phyloP scores from a whole-genome alignment of 2,329 filamentous ascomycete species.

The Celoporthe dispersa region DNA sequence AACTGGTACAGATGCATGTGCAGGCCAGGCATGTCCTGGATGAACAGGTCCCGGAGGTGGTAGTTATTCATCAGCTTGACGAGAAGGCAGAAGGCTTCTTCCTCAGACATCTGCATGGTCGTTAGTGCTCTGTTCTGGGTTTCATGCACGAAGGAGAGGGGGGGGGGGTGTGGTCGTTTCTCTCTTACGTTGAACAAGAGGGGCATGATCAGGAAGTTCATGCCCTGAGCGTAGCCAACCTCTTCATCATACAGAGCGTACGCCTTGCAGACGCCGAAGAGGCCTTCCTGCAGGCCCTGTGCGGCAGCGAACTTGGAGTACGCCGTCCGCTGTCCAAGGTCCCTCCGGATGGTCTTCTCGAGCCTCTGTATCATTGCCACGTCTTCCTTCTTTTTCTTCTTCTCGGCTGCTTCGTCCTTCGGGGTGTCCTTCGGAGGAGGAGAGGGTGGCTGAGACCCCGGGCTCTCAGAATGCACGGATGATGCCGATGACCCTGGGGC shows the following conservation, averaged over 20 bases:
- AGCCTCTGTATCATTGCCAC: conserved; percentile 74
- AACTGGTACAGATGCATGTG: conserved; percentile 95
- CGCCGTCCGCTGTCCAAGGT: conserved; percentile 89
- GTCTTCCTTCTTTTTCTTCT: conserved; percentile 81
- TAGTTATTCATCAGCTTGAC: conserved; percentile 98
- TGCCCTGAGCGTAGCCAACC: conserved; percentile 96
- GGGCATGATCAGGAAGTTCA: conserved; percentile 99
- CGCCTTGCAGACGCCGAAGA: conserved; percentile 96
- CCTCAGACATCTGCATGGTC: conserved; percentile 78
- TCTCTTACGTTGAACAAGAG: conserved; percentile 82
- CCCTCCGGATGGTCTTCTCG: conserved; percentile 88
- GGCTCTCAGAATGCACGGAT: conserved; percentile 79
- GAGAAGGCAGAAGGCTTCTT: conserved; percentile 92
- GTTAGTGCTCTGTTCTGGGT: neutral
- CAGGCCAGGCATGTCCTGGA: conserved; percentile 94
- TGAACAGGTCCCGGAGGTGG: conserved; percentile 87
- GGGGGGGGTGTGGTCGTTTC: neutral
- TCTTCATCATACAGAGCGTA: conserved; percentile 94
- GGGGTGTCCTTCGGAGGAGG: conserved; percentile 62
- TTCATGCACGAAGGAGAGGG: conserved; percentile 7
- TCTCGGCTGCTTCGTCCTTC: conserved; percentile 69
- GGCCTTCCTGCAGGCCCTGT: conserved; percentile 86
- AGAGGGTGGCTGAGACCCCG: conserved; percentile 63
- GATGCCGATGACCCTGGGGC: conserved; percentile 81
- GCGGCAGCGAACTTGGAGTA: conserved; percentile 95